These are phyloP conservation scores for Ramularia collo-cygni DNA, from an alignment of 2,329 filamentous ascomycete species.

Conservation along the genomic window DNA sequence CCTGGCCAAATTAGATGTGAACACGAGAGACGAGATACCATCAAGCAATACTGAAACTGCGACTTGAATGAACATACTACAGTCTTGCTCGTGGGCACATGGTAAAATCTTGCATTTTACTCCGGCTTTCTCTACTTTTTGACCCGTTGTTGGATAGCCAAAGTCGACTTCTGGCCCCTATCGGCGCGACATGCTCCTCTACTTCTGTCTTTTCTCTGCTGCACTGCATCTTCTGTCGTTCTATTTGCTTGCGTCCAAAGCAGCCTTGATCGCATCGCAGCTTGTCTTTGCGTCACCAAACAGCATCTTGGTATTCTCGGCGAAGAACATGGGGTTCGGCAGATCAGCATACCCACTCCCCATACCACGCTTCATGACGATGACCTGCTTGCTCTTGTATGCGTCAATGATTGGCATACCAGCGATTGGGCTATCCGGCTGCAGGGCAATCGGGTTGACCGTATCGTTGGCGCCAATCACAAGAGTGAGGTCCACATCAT, in stretches of 20 bases:
- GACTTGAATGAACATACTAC: too few relatives aligned
- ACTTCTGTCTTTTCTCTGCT: too few relatives aligned
- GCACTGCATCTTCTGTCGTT: too few relatives aligned
- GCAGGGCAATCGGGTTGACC: slow-evolving; percentile 81
- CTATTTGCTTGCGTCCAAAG: slow-evolving; percentile 21
- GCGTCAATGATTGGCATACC: slow-evolving; percentile 90
- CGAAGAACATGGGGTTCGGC: slow-evolving; percentile 80
- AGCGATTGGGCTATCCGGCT: slow-evolving; percentile 75
- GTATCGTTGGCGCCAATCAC: slow-evolving; percentile 92
- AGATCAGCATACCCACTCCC: slow-evolving; percentile 86
- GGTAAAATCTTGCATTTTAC: too few relatives aligned
- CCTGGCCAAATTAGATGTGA: too few relatives aligned
- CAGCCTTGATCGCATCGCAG: slow-evolving; percentile 30
- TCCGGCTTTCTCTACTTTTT: too few relatives aligned
- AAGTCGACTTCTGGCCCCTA: too few relatives aligned
- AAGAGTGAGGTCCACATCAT: slow-evolving; percentile 70
- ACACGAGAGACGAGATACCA: too few relatives aligned
- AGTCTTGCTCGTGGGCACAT: too few relatives aligned
- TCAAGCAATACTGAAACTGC: too few relatives aligned
- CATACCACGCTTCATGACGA: slow-evolving; percentile 87
- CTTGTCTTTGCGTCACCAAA: slow-evolving; percentile 76
- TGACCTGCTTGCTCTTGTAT: slow-evolving; percentile 89
- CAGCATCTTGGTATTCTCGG: slow-evolving; percentile 69
- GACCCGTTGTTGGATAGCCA: too few relatives aligned
- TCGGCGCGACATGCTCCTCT: too few relatives aligned